Evolutionary conservation across 164 flowering plant genomes (phyloP), one percentile per base, ranked within the genome.

Genomic region (Stephania japonica): DNA sequence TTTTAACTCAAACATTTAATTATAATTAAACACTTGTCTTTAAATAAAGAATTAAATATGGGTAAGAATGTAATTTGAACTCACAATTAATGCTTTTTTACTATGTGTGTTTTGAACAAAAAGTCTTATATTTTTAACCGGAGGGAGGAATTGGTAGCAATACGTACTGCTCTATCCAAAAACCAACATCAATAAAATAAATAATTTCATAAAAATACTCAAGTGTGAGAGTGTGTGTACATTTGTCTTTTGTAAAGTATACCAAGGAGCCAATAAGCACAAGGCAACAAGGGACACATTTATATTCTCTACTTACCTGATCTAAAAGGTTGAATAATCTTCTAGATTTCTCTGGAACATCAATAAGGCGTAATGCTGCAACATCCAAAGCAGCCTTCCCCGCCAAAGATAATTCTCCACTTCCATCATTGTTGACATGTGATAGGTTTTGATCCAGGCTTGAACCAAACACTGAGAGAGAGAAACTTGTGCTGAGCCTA

Each of bases 291-390:
- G 23, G 64, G 59, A 8, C 59, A 50, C n/a, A 63, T 38, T 32
- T 32, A 32, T 32, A 61, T 4, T 38, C 63, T 61, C 69, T 70
- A 32, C 14, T 7, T 80, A 90, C 98, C 98, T 96, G 98, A 68
- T 90, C 92, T 43, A 96, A 86, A 71, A 93, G 90, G 84, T 85
- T 91, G 75, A 91, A 85, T 65, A 96, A 87, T 78, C 83, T 91
- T 65, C 89, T 86, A 75, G 98, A 93, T 82, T 96, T 96, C 53
- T 93, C 95, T 70, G 98, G 97, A 82, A 83, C 86, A 84, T 89
- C 93, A 78, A 84, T 80, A 62, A 95, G 93, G 79, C 95, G 90
- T 56, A 91, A 76, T 72, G 92, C 84, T 77, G 97, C 97, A 76
- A 93, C 83, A 83, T 95, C 99, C 81, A 91, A 81, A 50, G 93